phyloP scores from a whole-genome alignment of 164 flowering plant genomes.

The Cinnamomum chago region DNA sequence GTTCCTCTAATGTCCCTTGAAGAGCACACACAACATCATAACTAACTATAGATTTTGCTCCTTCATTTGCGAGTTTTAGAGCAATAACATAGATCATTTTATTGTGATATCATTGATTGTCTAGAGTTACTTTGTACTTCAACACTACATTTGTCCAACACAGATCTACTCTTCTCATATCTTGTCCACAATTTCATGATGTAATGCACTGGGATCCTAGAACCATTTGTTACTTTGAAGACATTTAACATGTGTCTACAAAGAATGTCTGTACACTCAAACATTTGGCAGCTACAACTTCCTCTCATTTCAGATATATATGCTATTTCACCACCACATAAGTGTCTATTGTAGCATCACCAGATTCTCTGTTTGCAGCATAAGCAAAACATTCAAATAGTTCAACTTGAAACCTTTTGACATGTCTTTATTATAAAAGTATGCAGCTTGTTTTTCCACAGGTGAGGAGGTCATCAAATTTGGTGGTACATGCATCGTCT shows the following conservation, averaged over 20 bases:
- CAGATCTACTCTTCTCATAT: too few species aligned
- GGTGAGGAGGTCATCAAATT: conserved; percentile 43
- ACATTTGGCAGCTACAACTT: conserved; percentile 14
- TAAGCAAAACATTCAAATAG: conserved; percentile 36
- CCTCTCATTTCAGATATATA: conserved; percentile 10
- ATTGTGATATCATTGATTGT: conserved; percentile 2
- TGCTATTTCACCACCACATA: conserved; percentile 31
- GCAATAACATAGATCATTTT: conserved; percentile 13
- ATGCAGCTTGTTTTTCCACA: conserved; percentile 43
- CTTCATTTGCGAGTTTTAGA: conserved; percentile 9
- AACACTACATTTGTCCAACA: neutral
- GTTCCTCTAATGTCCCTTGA: conserved; percentile 1
- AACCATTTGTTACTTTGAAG: conserved; percentile 7
- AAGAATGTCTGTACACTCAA: conserved; percentile 13
- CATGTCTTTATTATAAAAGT: conserved; percentile 40
- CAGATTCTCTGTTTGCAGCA: conserved; percentile 29
- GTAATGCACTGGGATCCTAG: conserved; percentile 10
- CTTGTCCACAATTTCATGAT: too few species aligned
- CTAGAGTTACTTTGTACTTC: conserved; percentile 3
- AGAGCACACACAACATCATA: conserved; percentile 9
- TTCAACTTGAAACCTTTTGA: conserved; percentile 43
- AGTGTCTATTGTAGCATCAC: conserved; percentile 19
- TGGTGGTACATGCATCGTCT: conserved; percentile 30
- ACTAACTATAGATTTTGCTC: conserved; percentile 4
- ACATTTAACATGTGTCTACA: conserved; percentile 15